Percentiles rank a stretch among this genome's conserved stretches.
Evolutionary conservation across 345 rosid species (phyloP).

Genomic region (Brassica juncea): DNA sequence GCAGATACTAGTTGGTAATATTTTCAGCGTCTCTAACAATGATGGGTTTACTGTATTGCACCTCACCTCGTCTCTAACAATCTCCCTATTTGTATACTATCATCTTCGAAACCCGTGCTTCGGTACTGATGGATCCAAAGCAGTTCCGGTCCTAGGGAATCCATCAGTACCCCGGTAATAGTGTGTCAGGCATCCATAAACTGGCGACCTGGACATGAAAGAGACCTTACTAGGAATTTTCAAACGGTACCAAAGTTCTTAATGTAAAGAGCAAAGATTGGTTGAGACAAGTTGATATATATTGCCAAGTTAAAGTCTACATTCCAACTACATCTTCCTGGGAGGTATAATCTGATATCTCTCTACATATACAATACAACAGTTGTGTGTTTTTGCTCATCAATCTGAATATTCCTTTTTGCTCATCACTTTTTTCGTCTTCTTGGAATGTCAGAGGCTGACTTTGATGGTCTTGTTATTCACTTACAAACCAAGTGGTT

Average conservation of each 20-base stretch:
- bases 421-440: background rate
- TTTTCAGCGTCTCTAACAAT: slow-evolving; percentile 17
- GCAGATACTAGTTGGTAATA: slow-evolving; percentile 11
- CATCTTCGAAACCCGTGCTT: no score
- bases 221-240: background rate
- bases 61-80: background rate
- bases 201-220: background rate
- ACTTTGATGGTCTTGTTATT: background rate
- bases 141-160: no score
- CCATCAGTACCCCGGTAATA: no score
- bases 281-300: background rate
- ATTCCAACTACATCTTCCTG: background rate
- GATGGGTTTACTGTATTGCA: slow-evolving; percentile 40
- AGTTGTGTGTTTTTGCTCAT: no score
- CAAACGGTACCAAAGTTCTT: background rate
- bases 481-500: background rate
- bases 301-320: background rate
- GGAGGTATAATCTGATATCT: background rate
- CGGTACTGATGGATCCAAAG: no score
- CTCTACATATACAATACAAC: background rate
- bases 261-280: background rate
- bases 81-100: no score
- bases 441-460: background rate
- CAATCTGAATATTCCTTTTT: background rate
- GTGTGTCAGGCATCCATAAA: background rate